A percentile compares a stretch with the other conserved stretches of the same genome.
Conservation (phyloP, 352 stramenopile species). For the Pythium dissotocum region DNA sequence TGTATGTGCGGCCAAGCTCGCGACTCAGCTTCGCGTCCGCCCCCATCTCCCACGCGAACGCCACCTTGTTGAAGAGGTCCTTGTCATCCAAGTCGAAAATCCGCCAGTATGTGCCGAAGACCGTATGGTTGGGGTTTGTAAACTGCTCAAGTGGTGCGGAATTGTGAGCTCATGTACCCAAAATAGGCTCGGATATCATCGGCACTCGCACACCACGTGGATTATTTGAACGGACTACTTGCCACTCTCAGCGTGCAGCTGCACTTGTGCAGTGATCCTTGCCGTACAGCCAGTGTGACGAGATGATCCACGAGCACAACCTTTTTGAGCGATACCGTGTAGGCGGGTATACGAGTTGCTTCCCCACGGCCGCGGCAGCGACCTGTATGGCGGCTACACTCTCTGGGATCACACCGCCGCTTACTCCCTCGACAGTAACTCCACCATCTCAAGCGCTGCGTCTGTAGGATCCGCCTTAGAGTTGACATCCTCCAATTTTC, state of each 20-base stretch:
- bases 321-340: background rate
- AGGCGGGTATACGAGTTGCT: background rate
- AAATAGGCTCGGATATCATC: background rate
- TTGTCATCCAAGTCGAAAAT: background rate
- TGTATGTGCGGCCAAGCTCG: background rate
- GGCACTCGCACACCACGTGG: background rate
- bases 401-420: no score
- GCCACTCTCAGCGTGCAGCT: background rate
- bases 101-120: background rate
- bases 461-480: no score
- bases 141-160: no score
- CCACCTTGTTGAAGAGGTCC: background rate
- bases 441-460: no score
- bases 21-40: background rate
- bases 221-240: background rate
- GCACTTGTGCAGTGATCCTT: background rate
- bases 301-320: background rate
- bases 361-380: no score
- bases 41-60: background rate
- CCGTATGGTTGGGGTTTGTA: background rate
- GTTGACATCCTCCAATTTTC: no score
- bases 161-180: background rate
- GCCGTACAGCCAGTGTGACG: background rate
- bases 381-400: no score
- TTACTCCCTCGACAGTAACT: no score